These are phyloP conservation scores for Pachyrhizus erosus DNA, from an alignment of 306 rosid species.

Conservation along the genomic window DNA sequence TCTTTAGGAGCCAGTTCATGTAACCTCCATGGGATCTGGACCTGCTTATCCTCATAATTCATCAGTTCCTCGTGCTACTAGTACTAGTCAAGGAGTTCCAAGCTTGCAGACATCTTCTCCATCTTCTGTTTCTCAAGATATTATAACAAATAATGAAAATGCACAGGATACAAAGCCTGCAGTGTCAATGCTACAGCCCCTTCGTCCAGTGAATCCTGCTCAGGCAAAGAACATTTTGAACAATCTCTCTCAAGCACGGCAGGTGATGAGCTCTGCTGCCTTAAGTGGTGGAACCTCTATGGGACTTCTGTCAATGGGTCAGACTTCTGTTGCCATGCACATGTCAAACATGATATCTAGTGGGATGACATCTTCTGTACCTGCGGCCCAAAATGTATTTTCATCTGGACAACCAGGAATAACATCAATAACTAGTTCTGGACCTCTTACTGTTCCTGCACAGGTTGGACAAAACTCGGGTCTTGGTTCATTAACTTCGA, in stretches of 20 bases:
- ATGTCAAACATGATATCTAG: conserved; percentile 97
- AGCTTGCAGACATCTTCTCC: conserved; percentile 92
- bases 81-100: conserved; percentile 78
- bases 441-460: conserved; percentile 60
- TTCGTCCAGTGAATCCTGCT: conserved; percentile 76
- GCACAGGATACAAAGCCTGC: conserved; percentile 78
- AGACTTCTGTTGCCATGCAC: conserved; percentile 92
- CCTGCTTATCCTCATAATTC: conserved; percentile 72
- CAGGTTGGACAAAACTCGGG: conserved; percentile 83
- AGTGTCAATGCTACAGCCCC: conserved; percentile 71
- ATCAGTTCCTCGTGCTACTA: conserved; percentile 70
- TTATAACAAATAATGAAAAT: conserved; percentile 75
- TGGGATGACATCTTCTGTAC: conserved; percentile 92
- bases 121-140: conserved; percentile 82
- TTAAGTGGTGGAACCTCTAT: conserved; percentile 79
- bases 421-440: conserved; percentile 71
- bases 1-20: conserved; percentile 86
- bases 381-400: conserved; percentile 81
- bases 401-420: conserved; percentile 75
- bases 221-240: conserved; percentile 83
- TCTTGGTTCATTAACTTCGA: conserved; percentile 69
- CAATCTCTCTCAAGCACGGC: conserved; percentile 86
- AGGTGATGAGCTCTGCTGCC: conserved; percentile 78
- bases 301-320: conserved; percentile 80
- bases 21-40: conserved; percentile 77